phyloP scores from a whole-genome alignment of 352 stramenopile species.

The Pythium myriotylum region DNA sequence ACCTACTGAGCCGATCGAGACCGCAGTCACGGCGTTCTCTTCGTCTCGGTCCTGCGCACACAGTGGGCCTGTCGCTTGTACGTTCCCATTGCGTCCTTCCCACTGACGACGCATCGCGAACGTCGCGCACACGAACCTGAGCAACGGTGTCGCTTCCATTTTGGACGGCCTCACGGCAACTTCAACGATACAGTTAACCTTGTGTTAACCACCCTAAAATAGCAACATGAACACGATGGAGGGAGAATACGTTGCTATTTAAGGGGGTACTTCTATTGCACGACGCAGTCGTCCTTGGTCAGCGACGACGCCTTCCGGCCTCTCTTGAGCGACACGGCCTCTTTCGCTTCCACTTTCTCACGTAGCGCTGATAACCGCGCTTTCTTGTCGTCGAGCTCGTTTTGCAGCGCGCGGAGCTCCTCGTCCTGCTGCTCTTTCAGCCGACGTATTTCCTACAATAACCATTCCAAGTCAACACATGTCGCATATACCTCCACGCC shows the following conservation, averaged over 20 bases:
- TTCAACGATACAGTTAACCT: slow-evolving; percentile 23
- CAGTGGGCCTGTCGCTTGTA: background rate
- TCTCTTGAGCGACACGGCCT: slow-evolving; percentile 41
- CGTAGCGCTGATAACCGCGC: slow-evolving; percentile 47
- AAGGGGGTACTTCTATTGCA: slow-evolving; percentile 38
- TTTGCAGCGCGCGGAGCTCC: slow-evolving; percentile 46
- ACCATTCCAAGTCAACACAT: slow-evolving; percentile 13
- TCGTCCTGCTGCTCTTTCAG: slow-evolving; percentile 67
- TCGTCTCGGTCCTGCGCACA: background rate
- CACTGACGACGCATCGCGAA: slow-evolving; percentile 33
- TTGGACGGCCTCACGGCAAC: slow-evolving; percentile 20
- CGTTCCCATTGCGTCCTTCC: background rate
- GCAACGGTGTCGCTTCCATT: slow-evolving; percentile 23
- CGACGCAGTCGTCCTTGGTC: slow-evolving; percentile 57
- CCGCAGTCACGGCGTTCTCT: background rate
- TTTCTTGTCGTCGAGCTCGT: slow-evolving; percentile 54
- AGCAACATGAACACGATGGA: too few species aligned
- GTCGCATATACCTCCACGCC: background rate
- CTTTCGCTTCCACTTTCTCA: slow-evolving; percentile 56
- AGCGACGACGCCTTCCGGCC: slow-evolving; percentile 39
- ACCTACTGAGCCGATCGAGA: background rate
- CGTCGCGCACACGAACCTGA: slow-evolving; percentile 39
- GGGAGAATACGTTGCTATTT: too few species aligned
- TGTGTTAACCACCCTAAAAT: too few species aligned
- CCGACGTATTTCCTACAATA: slow-evolving; percentile 52